Base-by-base conservation (phyloP, 2,329 filamentous ascomycete species). In the Coniella vitis region DNA sequence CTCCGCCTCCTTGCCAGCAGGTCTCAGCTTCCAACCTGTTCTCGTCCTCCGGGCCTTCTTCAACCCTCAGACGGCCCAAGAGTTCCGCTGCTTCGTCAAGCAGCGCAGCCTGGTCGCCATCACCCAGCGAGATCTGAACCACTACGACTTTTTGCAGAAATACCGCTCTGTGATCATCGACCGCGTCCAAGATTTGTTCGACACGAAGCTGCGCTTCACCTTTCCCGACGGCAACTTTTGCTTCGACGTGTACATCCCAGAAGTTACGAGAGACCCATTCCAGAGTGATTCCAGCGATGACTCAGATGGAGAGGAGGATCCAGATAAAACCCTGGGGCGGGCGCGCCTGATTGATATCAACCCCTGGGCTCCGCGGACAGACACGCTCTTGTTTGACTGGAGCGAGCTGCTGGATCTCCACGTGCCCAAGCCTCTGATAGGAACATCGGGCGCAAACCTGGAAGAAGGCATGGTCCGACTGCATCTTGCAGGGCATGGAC, bases 81-180 rank as follows among this genome's bases (percentile, higher is more conserved):
- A 98, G 65, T 98, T 98, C 67, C 81, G 93, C 20, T 96, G 90
- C 64, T 98, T 97, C 61, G 93, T 97, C 35, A 87, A 91, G 59
- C 75, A 90, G 50, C 76, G 88, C 10, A 80, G 79, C 47, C 74
- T 98, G 14, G 75, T 98, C 36, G 90, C 83, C 52, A 83, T 97
- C 50, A 87, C 84, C 31, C 93, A 97, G 68, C 81, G 93, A 4
- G 91, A 97, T 63, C 76, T 91, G 45, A 95, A 95, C 61, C 80
- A 93, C 69, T 97, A 91, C 65, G 81, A 86, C 12, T 98, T 96
- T 63, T 74, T 97, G 4, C 63, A 69, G 14, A 66, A 62, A 0
- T 63, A 96, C 65, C 76, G 81, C 42, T 73, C 79, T 4, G 75
- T 81, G 49, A 72, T 97, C 45, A 73, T 82, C 48, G 73, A 73